Evolutionary conservation across 169 alveolate species (phyloP).

Genomic region (Ichthyophthirius multifiliis): DNA sequence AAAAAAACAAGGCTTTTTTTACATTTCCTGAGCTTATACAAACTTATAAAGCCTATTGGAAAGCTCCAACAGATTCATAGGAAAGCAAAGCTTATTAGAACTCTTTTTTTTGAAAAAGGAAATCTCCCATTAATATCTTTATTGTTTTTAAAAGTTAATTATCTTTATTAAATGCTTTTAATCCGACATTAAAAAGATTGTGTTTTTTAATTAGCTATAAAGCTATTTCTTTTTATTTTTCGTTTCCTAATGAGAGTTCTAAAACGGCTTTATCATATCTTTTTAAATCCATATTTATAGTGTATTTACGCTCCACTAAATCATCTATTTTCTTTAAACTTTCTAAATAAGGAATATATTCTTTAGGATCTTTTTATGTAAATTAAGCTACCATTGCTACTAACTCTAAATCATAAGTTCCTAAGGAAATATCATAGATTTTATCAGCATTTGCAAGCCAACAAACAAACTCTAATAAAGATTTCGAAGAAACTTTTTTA

Average conservation of each 20-base stretch:
- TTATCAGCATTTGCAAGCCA: conserved; percentile 87
- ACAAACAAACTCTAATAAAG: conserved; percentile 81
- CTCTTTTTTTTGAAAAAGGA: conserved; percentile 49
- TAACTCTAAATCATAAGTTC: conserved; percentile 85
- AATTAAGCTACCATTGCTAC: conserved; percentile 76
- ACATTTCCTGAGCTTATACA: conserved; percentile 57
- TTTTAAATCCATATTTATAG: conserved; percentile 70
- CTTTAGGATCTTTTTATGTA: conserved; percentile 88
- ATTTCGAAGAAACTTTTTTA: conserved; percentile 38
- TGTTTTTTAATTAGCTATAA: conserved; percentile 64
- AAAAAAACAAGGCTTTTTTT: conserved; percentile 47
- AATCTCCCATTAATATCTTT: conserved; percentile 69
- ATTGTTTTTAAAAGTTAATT: conserved; percentile 46
- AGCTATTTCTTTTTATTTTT: conserved; percentile 62
- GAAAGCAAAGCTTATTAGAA: conserved; percentile 64
- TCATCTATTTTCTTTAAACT: conserved; percentile 54
- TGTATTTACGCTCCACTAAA: conserved; percentile 62
- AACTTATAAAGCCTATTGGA: conserved; percentile 57
- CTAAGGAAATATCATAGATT: conserved; percentile 82
- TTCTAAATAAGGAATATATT: conserved; percentile 78
- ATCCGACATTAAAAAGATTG: conserved; percentile 70
- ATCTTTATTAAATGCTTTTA: conserved; percentile 53
- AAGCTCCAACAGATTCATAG: conserved; percentile 67
- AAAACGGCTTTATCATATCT: conserved; percentile 71
- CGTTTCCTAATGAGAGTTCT: conserved; percentile 69